These are phyloP conservation scores for Salvia splendens DNA, from an alignment of 257 asterid species.

Conservation along the genomic window DNA sequence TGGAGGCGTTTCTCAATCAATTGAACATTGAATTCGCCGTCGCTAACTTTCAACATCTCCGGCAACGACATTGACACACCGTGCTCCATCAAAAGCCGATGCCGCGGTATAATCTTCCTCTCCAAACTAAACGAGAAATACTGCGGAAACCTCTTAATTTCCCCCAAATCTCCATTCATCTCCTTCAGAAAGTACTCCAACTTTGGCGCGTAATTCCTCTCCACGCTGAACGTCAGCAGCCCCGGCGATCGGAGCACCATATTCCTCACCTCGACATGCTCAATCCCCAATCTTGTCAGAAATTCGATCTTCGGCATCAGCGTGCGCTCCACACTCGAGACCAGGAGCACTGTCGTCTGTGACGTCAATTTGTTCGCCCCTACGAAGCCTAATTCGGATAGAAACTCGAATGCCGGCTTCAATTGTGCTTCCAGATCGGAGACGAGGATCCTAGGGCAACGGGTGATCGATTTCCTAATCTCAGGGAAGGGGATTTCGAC, in stretches of 20 bases:
- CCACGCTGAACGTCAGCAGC: conserved; percentile 78
- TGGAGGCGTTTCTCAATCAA: conserved; percentile 59
- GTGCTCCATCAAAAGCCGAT: conserved; percentile 55
- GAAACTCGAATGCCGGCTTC: conserved; percentile 58
- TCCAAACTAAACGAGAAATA: conserved; percentile 82
- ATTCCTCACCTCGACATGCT: conserved; percentile 50
- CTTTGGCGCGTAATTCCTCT: conserved; percentile 75
- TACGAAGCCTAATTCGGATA: conserved; percentile 61
- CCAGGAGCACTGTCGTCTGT: conserved; percentile 70
- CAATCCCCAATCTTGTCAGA: conserved; percentile 60
- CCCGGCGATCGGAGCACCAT: conserved; percentile 91
- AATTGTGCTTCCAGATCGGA: conserved; percentile 55
- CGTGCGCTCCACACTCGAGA: conserved; percentile 71
- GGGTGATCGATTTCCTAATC: conserved; percentile 48
- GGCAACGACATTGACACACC: conserved; percentile 51
- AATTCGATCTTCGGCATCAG: conserved; percentile 65
- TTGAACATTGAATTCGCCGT: conserved; percentile 62
- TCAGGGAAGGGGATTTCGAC: conserved; percentile 58
- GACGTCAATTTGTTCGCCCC: conserved; percentile 55
- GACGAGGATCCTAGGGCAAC: conserved; percentile 75
- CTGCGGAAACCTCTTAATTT: conserved; percentile 83
- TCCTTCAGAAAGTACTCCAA: conserved; percentile 62
- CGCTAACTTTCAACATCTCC: conserved; percentile 83
- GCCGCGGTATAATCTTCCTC: conserved; percentile 72
- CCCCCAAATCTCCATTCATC: conserved; percentile 69